Evolutionary conservation across 2,329 filamentous ascomycete species (phyloP), one percentile per base, ranked within the genome.

Genomic region (Beauveria pseudobassiana): DNA sequence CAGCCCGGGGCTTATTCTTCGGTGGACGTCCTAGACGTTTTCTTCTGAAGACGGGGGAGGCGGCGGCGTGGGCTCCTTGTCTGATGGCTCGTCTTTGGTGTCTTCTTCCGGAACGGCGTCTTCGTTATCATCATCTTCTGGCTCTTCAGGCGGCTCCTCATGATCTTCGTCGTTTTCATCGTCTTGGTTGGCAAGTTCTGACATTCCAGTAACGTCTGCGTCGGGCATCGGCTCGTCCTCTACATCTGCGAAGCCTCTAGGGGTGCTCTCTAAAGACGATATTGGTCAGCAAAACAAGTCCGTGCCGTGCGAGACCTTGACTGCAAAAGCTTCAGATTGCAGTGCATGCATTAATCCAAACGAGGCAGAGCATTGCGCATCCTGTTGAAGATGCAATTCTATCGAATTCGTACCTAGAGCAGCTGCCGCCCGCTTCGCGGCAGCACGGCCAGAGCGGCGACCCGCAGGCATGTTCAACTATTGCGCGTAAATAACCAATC

Each of bases 1-100:
- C 89, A 93, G 71, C 91, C 90, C 4, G 90, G 85, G 89, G 90
- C 55, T 86, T 83, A 72, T 92, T 93, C 80, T 95, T 96, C 0
- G 91, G 90, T 3, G 91, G 91, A 14, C 92, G 85, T 22, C 92
- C 92, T n/a, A 93, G 82, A 58, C 91, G 87, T 74, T 90, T 90
- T 69, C 88, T 85, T 59, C 90, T 85, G 63, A 91, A 82, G 51
- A 88, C 81, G 26, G 83, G 82, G 80, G 84, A 28, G 86, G 86
- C 1, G 80, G 78, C 22, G 82, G 81, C 0, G 80, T 78, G 1
- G 82, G 79, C 12, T 82, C 80, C 69, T 84, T 83, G 43, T 69
- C 74, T 1, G 77, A 79, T 22, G 59, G 52, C 28, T 63, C 61
- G 3, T 76, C 75, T n/a, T 72, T 73, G 10, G 70, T 72, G 22